phyloP scores from a whole-genome alignment of 108 stramenopile species.

The Aureococcus anophagefferens region DNA sequence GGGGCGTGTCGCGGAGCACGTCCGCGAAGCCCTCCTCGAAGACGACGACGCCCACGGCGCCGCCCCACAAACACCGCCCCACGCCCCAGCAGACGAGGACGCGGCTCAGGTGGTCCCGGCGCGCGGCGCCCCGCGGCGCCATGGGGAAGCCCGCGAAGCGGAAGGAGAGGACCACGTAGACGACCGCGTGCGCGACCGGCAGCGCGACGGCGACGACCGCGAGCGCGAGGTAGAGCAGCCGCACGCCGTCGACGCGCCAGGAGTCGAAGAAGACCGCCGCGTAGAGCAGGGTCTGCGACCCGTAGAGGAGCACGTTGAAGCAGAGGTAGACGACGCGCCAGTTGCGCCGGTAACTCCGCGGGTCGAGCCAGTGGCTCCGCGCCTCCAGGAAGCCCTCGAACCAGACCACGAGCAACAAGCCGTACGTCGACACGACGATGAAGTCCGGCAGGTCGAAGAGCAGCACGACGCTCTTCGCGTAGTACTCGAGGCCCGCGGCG shows the following conservation, averaged over 20 bases:
- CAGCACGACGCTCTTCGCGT: constrained; percentile 6
- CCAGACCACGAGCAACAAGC: constrained; percentile 34
- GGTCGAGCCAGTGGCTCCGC: constrained; percentile 32
- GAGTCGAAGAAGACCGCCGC: background rate
- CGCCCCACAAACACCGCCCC: constrained; percentile 31
- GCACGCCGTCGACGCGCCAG: background rate
- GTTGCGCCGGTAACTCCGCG: constrained; percentile 15
- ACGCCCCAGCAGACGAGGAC: constrained; percentile 26
- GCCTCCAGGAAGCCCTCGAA: constrained; percentile 33
- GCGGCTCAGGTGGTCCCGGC: constrained; percentile 7
- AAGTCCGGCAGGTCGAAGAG: constrained; percentile 44
- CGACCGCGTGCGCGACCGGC: constrained; percentile 21
- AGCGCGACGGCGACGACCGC: constrained; percentile 24
- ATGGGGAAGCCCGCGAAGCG: constrained; percentile 34
- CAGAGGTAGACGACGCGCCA: constrained; percentile 33
- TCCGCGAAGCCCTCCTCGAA: constrained; percentile 5
- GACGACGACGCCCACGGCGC: constrained; percentile 21
- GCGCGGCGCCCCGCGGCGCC: constrained; percentile 8
- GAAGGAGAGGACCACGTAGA: constrained; percentile 30
- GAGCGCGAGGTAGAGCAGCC: constrained; percentile 24
- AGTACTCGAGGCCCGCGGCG: background rate
- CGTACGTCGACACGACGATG: constrained; percentile 32
- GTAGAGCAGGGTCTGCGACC: constrained; percentile 25
- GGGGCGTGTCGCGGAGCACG: background rate
- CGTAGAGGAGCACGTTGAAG: constrained; percentile 34